phyloP scores from a whole-genome alignment of 805 yeast genomes.

The Saccharomyces paradoxus region DNA sequence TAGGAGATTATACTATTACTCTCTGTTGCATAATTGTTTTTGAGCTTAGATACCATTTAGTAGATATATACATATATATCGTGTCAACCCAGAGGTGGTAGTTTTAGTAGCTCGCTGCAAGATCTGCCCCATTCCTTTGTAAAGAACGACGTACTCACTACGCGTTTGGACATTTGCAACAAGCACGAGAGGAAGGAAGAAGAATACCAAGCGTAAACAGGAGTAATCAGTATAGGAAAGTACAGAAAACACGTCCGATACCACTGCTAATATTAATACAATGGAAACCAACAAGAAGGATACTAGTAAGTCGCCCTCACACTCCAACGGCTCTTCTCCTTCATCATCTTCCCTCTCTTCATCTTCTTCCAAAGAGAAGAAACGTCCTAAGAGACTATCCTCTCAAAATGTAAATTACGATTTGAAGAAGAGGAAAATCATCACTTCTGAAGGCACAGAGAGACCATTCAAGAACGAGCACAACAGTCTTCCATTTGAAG shows the following conservation, averaged over 20 bases:
- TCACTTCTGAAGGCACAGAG: slow-evolving; percentile 19
- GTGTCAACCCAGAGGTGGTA: neutral
- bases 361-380: slow-evolving; percentile 4
- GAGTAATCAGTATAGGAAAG: neutral
- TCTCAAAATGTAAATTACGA: slow-evolving; percentile 28
- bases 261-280: neutral
- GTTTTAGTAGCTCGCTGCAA: neutral
- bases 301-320: neutral
- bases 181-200: neutral
- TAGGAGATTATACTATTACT: neutral
- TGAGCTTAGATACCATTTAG: neutral
- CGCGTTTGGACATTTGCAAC: neutral
- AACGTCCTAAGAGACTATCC: slow-evolving; percentile 24
- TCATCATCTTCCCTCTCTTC: slow-evolving; percentile 3
- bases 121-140: neutral
- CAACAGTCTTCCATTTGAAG: neutral
- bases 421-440: slow-evolving; percentile 26
- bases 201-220: neutral
- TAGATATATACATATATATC: neutral
- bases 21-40: neutral
- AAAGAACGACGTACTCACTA: neutral
- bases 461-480: neutral
- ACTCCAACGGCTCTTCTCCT: slow-evolving; percentile 2
- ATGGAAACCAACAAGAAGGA: neutral
- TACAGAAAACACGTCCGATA: neutral